Percentiles rank a stretch among this genome's conserved stretches.
Conservation (phyloP, 352 stramenopile species). For the Thalassiosira hispida region DNA sequence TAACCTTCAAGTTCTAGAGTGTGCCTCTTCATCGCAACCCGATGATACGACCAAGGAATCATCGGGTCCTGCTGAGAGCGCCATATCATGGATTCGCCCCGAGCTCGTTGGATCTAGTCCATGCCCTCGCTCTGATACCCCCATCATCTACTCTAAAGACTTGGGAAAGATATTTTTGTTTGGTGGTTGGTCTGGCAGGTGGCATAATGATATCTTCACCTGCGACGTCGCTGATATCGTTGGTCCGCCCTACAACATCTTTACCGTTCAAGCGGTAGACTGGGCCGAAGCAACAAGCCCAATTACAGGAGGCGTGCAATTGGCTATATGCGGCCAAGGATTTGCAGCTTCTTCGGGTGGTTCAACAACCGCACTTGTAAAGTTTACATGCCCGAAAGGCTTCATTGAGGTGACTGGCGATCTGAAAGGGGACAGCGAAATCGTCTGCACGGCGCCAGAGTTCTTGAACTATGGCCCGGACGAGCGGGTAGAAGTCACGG, state of each 20-base stretch:
- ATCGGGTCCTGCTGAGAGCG: background rate
- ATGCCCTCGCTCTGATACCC: constrained; percentile 89
- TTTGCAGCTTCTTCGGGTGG: constrained; percentile 86
- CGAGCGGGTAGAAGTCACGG: constrained; percentile 86
- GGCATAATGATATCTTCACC: constrained; percentile 91
- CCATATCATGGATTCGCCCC: constrained; percentile 85
- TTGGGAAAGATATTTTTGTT: constrained; percentile 93
- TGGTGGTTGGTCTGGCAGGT: constrained; percentile 95
- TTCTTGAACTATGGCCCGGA: constrained; percentile 93
- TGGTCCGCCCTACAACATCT: constrained; percentile 94
- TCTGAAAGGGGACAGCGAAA: constrained; percentile 88
- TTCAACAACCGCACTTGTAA: constrained; percentile 84
- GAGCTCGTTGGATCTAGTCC: constrained; percentile 87
- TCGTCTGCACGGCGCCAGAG: constrained; percentile 91
- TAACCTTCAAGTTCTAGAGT: constrained; percentile 92
- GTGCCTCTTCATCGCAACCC: constrained; percentile 26
- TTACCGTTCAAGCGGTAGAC: constrained; percentile 86
- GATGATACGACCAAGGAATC: background rate
- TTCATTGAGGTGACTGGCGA: constrained; percentile 91
- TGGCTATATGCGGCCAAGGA: constrained; percentile 91
- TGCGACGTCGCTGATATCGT: constrained; percentile 95
- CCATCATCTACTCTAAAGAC: constrained; percentile 91
- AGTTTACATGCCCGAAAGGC: constrained; percentile 93
- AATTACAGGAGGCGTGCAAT: constrained; percentile 92
- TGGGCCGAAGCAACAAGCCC: constrained; percentile 85